Base-by-base conservation (phyloP, 345 rosid species). In the Cardamine occulta region DNA sequence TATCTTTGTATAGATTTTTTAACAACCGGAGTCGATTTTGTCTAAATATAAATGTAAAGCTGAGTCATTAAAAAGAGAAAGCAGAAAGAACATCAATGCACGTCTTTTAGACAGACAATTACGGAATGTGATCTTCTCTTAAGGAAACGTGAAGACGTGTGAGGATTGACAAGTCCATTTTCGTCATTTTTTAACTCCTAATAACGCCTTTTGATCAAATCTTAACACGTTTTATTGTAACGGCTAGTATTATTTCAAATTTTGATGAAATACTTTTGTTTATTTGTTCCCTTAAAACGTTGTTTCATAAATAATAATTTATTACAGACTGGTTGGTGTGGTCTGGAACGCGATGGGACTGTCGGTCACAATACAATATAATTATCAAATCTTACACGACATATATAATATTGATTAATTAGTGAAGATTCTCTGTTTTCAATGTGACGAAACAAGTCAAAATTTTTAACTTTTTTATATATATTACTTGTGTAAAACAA, bases 121-220 rank as follows among this genome's bases (percentile, higher is more conserved):
- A 34, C 57, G 70, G 65, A 51, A 62, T 53, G 70, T 69, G 58
- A 40, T 28, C 11, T 37, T 39, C 29, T 49, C 19, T 51, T 4
- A 14, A 39, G 37, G 47, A 49, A 75, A 34, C 79, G 74, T 76
- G 79, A 53, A 62, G 75, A 69, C 80, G 80, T 76, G 80, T 70
- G 45, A 32, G 34, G 6, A 1, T 53, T 31, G 45, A 40, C 1
- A 45, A 45, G 18, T 57, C 37, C 5, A 35, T 56, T 42, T 42
- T 55, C 51, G 15, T 26, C 51, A 21, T 24, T 24, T 56, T 11
- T 21, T 0, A 2, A 31, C 11, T 3, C 11, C 28, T 24, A 24
- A 48, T 5, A 17, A 37, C n/a, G 6, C 7, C 26, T 24, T 73
- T 19, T 40, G 18, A 19, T 52, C 28, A 56, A 32, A 31, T 32